phyloP scores from a whole-genome alignment of 1,284 basidiomycete genomes.

The Cryptococcus deneoformans region DNA sequence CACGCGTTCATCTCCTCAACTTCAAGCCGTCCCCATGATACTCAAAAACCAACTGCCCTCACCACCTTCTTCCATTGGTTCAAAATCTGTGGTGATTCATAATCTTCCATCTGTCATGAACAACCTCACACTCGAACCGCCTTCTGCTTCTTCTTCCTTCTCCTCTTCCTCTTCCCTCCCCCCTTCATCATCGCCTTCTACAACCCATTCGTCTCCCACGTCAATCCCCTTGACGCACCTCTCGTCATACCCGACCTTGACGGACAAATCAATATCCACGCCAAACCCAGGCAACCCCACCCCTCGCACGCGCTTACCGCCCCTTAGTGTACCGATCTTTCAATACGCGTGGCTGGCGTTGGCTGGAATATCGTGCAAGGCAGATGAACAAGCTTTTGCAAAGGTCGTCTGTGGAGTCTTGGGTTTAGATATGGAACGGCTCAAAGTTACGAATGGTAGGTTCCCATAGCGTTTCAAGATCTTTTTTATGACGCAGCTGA shows the following conservation, averaged over 20 bases:
- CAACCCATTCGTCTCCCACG: neutral
- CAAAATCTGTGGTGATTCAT: neutral
- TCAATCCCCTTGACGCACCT: neutral
- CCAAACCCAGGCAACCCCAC: slow-evolving; percentile 10
- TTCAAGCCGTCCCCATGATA: neutral
- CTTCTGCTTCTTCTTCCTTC: slow-evolving; percentile 5
- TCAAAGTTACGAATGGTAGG: slow-evolving; percentile 40
- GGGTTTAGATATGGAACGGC: slow-evolving; percentile 10
- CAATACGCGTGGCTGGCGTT: slow-evolving; percentile 40
- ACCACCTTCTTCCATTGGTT: neutral
- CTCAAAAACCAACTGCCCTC: slow-evolving; percentile 6
- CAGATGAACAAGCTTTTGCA: slow-evolving; percentile 27
- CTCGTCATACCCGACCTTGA: neutral
- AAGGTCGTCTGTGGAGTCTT: slow-evolving; percentile 20
- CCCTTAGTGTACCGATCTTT: slow-evolving; percentile 27
- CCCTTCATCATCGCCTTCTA: slow-evolving; percentile 1
- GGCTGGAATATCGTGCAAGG: slow-evolving; percentile 29
- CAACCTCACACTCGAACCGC: neutral
- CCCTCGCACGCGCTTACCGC: slow-evolving; percentile 9
- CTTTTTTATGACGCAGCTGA: neutral
- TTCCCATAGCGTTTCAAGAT: slow-evolving; percentile 1
- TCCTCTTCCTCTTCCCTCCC: neutral
- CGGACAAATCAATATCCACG: neutral
- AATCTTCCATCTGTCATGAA: slow-evolving; percentile 1
- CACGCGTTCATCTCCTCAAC: neutral